These are phyloP conservation scores for Aspergillus cejpii DNA, from an alignment of 2,329 filamentous ascomycete species.

Conservation along the genomic window DNA sequence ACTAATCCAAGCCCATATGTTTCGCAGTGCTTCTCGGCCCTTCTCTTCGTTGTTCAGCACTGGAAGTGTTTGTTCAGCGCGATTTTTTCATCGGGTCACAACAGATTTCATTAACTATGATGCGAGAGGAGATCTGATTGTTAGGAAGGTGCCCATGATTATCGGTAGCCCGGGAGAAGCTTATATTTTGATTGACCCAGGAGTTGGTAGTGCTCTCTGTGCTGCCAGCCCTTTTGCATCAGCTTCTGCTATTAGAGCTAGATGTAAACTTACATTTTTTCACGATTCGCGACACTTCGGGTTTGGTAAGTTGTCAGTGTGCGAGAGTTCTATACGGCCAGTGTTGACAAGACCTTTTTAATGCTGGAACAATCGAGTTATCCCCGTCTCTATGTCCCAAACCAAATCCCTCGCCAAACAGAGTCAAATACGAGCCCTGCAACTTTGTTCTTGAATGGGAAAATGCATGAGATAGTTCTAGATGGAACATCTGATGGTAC, in stretches of 20 bases:
- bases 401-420: slow-evolving; percentile 16
- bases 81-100: slow-evolving; percentile 20
- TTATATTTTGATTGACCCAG: slow-evolving; percentile 19
- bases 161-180: slow-evolving; percentile 18
- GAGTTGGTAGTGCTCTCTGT: slow-evolving; percentile 18
- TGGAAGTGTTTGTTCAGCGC: slow-evolving; percentile 7
- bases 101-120: slow-evolving; percentile 18
- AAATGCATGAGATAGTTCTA: slow-evolving; percentile 23
- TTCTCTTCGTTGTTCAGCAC: slow-evolving; percentile 5
- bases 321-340: slow-evolving; percentile 2
- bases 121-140: slow-evolving; percentile 14
- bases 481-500: slow-evolving; percentile 23
- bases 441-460: slow-evolving; percentile 19
- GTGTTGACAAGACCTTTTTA: slow-evolving; percentile 11
- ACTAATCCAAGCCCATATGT: slow-evolving; percentile 7
- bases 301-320: slow-evolving; percentile 13
- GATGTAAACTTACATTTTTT: slow-evolving; percentile 24
- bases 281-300: slow-evolving; percentile 24
- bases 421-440: slow-evolving; percentile 21
- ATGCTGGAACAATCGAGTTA: slow-evolving; percentile 16
- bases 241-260: slow-evolving; percentile 8
- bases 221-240: slow-evolving; percentile 14
- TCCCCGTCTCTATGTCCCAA: slow-evolving; percentile 20
- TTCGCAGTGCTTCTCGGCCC: slow-evolving; percentile 11
- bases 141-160: slow-evolving; percentile 17